Base-by-base conservation (phyloP, 2,329 filamentous ascomycete species). In the Myriosclerotinia duriaeana region DNA sequence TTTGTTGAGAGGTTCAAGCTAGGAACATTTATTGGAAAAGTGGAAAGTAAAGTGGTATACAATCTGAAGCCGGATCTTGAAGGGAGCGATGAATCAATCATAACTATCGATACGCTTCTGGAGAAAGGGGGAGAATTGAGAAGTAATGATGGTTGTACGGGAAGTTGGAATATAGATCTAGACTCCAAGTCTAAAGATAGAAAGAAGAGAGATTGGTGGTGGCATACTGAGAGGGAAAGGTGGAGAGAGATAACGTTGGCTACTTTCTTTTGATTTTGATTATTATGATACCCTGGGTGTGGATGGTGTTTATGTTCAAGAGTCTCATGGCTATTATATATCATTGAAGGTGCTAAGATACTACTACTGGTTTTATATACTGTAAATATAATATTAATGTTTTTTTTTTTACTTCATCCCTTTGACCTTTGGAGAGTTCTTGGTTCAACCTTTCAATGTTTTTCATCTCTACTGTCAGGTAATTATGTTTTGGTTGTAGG, bases 41-140 rank as follows among this genome's bases (percentile, higher is more conserved):
- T 87, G 3, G 82, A 80, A 40, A 89, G 86, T 56, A 77, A 75
- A 40, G 87, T 93, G 63, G 74, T 77, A 22, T 93, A 92, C 72
- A 78, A 80, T 52, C 78, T 93, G 14, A 75, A 79, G 20, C 82
- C 89, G 0, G 73, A 74, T 60, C 82, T 86, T 0, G 73, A 73
- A 22, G 85, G 85, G 0, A 84, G 80, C 1, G 79, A 79, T 2
- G 85, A 88, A 68, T 83, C 85, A 40, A 80, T 83, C 58, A 84
- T 86, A 20, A 82, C 82, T 50, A 76, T 87, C 4, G 74, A 78
- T 6, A 84, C 87, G 62, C 70, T 88, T 20, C 71, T 85, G 11
- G 77, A 77, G 3, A 70, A 66, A 58, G 72, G 74, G 65, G 70
- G 70, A 7, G 71, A 71, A 70, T 72, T 61, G 50, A 70, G 70